Base-by-base conservation (phyloP, 495 filamentous ascomycete species). In the Aspergillus baeticus region DNA sequence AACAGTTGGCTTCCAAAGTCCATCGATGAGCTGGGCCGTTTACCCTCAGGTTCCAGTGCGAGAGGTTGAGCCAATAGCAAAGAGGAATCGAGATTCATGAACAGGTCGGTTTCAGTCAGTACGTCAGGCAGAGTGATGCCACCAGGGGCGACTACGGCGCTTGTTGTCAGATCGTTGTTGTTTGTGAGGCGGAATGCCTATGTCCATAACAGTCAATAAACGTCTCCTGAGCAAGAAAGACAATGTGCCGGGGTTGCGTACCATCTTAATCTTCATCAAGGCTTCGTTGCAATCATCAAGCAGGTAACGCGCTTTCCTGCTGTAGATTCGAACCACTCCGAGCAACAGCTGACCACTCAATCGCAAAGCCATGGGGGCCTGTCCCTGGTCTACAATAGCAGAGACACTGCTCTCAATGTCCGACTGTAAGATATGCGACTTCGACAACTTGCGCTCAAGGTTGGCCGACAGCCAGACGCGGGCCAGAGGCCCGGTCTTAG, bases 391-490 rank as follows among this genome's bases (percentile, higher is more conserved):
- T 49, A 98, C 92, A 72, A 98, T 98, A 58, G 91, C 91, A 69
- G 86, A 87, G 62, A 98, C 91, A 68, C 92, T 96, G 67, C 88
- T 89, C 64, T 92, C 88, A 61, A 98, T 88, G 65, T 96, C 92
- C 35, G 91, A 90, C 66, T 95, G 89, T 56, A 98, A 69, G 55
- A 98, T 91, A 63, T 97, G 90, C 51, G 87, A 90, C 72, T 98
- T 98, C 55, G 92, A 91, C 38, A 98, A 84, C 72, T 96, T 98
- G 81, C 91, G 91, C 82, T 98, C 93, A 62, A 96, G 75, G 74
- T 98, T 98, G 75, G 92, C 91, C 23, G 93, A 96, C 57, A 98
- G 84, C 94, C 94, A 98, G 74, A 96, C 94, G 65, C 92, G 90
- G 69, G 94, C 95, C 81, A 98, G 71, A 63, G 94, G 92, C 80